A percentile compares a stretch with the other conserved stretches of the same genome.
phyloP scores from a whole-genome alignment of 805 yeast genomes.

The Candida hungchunana region DNA sequence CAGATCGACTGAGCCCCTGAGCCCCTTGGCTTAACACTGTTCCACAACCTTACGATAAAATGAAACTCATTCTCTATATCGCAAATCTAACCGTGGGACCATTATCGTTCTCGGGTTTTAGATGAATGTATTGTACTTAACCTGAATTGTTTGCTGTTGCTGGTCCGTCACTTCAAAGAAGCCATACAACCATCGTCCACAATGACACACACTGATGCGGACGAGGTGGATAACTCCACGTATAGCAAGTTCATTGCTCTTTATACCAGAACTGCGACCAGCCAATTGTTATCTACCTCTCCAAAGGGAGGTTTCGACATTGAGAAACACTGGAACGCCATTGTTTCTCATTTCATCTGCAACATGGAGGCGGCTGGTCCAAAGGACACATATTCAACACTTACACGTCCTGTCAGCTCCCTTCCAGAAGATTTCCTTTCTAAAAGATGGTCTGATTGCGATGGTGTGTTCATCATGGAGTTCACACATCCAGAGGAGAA shows the following conservation, averaged over 20 bases:
- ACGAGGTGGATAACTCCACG: conserved; percentile 30
- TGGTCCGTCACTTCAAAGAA: not conserved
- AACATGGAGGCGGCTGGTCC: no score
- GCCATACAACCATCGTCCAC: no score
- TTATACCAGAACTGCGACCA: conserved; percentile 29
- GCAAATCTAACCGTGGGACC: no score
- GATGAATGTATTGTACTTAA: no score
- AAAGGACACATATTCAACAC: no score
- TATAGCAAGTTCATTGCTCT: conserved; percentile 36
- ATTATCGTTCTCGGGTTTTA: no score
- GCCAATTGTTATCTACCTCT: conserved; percentile 24
- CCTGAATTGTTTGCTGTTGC: no score
- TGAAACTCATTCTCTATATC: no score
- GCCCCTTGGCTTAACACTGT: no score
- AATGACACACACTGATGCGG: conserved; percentile 4
- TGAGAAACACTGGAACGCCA: conserved; percentile 26
- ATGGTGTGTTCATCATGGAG: conserved; percentile 31
- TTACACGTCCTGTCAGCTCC: not conserved
- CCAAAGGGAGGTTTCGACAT: conserved; percentile 32
- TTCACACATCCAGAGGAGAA: conserved; percentile 25
- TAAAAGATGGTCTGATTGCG: conserved; percentile 13
- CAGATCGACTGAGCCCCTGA: no score
- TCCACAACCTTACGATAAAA: no score
- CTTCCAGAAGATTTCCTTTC: conserved; percentile 12
- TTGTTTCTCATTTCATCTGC: no score